Evolutionary conservation across 257 asterid genomes (phyloP).

Genomic region (Nicotiana paniculata): DNA sequence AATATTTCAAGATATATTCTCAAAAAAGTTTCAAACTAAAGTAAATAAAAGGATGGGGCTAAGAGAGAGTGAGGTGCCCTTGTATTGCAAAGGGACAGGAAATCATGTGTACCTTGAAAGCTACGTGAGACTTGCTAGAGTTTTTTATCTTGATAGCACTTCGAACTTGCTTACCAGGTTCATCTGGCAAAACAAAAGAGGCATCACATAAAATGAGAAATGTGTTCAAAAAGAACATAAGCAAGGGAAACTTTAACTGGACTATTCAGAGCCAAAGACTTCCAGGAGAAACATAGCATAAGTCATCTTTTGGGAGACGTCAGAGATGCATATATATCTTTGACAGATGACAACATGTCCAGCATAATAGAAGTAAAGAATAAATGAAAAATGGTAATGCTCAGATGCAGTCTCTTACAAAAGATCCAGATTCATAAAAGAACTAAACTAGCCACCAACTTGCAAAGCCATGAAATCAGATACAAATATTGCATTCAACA

Average conservation of each 20-base stretch:
- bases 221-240: not conserved
- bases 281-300: not conserved
- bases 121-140: conserved; percentile 90
- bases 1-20: not conserved
- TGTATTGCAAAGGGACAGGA: not conserved
- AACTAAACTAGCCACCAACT: not conserved
- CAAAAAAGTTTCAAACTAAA: not conserved
- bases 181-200: conserved; percentile 41
- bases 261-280: not conserved
- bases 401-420: not conserved
- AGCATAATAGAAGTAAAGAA: not conserved
- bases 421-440: not conserved
- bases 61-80: not conserved
- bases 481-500: not conserved
- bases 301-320: not conserved
- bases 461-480: not conserved
- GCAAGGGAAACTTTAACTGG: not conserved
- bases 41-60: not conserved
- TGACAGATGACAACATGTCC: not conserved
- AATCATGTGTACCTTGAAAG: conserved; percentile 60
- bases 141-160: conserved; percentile 88
- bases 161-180: conserved; percentile 89
- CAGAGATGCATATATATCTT: not conserved
- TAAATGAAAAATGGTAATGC: not conserved
- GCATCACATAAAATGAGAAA: not conserved